A percentile compares a stretch with the other conserved stretches of the same genome.
Evolutionary conservation across 331 rosid species (phyloP).

Genomic region (Rhamnella rubrinervis): DNA sequence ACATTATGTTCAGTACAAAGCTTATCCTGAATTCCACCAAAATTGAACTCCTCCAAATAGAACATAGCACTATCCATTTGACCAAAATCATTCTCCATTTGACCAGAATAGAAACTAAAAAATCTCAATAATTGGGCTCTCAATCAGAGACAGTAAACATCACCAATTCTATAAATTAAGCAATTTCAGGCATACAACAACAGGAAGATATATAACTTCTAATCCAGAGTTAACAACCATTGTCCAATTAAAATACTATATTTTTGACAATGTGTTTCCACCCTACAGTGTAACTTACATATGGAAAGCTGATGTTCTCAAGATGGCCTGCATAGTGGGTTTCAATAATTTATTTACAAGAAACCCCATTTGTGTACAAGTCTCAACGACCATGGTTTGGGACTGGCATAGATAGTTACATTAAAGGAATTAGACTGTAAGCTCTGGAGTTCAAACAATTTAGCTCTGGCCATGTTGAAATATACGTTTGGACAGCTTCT

Average conservation of each 20-base stretch:
- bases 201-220: neutral
- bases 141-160: neutral
- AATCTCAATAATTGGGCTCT: neutral
- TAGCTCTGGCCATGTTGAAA: no score
- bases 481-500: no score
- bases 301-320: slow-evolving; percentile 30
- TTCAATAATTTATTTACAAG: neutral
- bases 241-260: neutral
- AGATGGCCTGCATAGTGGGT: slow-evolving; percentile 30
- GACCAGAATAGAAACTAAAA: neutral
- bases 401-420: no score
- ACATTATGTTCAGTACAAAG: slow-evolving; percentile 20
- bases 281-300: neutral
- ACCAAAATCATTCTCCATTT: slow-evolving; percentile 34
- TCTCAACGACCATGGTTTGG: neutral
- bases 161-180: neutral
- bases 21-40: slow-evolving; percentile 28
- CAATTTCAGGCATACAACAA: neutral
- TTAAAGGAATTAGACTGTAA: no score
- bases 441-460: no score
- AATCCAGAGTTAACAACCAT: neutral
- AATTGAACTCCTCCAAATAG: slow-evolving; percentile 28
- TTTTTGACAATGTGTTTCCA: slow-evolving; percentile 6
- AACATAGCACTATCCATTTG: slow-evolving; percentile 33
- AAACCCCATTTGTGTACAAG: neutral